Conservation (phyloP, 805 yeast genomes). For the Yamadazyma olivae region DNA sequence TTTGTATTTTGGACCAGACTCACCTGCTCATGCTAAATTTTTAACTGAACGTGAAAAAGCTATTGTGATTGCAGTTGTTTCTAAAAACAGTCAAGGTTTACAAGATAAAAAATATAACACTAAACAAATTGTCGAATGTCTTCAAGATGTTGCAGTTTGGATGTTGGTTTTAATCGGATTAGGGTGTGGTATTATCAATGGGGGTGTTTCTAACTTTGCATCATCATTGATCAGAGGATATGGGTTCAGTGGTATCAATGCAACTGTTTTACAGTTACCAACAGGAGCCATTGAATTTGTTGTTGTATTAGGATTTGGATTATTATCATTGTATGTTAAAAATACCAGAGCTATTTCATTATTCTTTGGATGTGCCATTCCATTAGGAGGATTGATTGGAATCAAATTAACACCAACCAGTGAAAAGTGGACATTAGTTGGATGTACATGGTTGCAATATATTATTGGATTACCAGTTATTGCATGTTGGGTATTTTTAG, state of each 20-base stretch:
- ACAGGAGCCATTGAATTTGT: constrained; percentile 24
- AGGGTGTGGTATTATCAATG: constrained; percentile 30
- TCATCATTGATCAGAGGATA: constrained; percentile 27
- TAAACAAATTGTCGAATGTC: constrained; percentile 19
- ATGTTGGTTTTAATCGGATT: constrained; percentile 19
- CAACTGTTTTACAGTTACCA: constrained; percentile 26
- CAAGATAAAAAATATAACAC: constrained; percentile 20
- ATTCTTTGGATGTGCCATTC: constrained; percentile 17
- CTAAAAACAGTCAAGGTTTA: constrained; percentile 23
- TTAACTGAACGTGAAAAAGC: constrained; percentile 30
- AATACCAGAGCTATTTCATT: constrained; percentile 16
- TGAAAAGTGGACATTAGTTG: constrained; percentile 25
- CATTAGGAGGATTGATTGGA: constrained; percentile 24
- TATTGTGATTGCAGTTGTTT: constrained; percentile 16
- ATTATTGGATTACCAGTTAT: constrained; percentile 30
- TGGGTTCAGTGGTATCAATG: constrained; percentile 27
- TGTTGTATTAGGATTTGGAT: constrained; percentile 26
- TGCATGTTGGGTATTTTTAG: constrained; percentile 21
- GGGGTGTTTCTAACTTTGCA: constrained; percentile 23
- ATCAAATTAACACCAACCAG: constrained; percentile 16
- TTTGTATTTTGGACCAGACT: constrained; percentile 18
- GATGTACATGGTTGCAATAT: constrained; percentile 28
- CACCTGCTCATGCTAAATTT: constrained; percentile 29
- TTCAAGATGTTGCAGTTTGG: constrained; percentile 18
- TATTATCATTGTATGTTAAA: constrained; percentile 16